Percentiles rank a stretch among this genome's conserved stretches.
Conservation (phyloP, 176 grass and related monocot species). For the Oryza punctata region DNA sequence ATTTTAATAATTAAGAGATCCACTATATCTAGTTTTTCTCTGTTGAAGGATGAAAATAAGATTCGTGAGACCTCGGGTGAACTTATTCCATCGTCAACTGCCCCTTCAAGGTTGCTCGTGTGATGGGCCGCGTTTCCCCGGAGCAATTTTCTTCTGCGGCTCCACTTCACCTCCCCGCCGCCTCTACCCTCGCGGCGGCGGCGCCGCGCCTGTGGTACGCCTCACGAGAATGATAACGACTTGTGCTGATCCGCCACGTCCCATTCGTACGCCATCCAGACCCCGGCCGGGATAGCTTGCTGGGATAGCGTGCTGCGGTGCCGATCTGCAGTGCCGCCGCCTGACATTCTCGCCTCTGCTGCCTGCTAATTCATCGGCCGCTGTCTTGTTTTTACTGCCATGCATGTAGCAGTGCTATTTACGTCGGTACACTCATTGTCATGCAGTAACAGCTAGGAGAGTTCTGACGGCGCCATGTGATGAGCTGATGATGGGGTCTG, state of each 20-base stretch:
- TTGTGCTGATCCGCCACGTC: not conserved
- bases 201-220: not conserved
- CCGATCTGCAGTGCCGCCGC: not conserved
- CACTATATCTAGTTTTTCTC: too few relatives aligned
- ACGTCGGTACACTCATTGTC: not conserved
- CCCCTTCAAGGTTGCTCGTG: too few relatives aligned
- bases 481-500: not conserved
- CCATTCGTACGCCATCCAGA: slow-evolving; percentile 1
- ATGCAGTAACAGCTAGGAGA: not conserved
- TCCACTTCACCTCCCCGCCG: too few relatives aligned
- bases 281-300: not conserved
- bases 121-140: too few relatives aligned
- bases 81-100: too few relatives aligned
- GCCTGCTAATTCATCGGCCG: not conserved
- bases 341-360: slow-evolving; percentile 20
- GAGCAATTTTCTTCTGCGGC: too few relatives aligned
- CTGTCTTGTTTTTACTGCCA: not conserved
- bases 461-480: slow-evolving; percentile 13
- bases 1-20: too few relatives aligned
- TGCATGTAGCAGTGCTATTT: not conserved
- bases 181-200: not conserved
- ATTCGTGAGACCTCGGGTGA: too few relatives aligned
- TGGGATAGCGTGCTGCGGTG: too few relatives aligned
- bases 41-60: too few relatives aligned
- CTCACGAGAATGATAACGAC: not conserved